Evolutionary conservation across 164 flowering plant genomes (phyloP), one percentile per base, ranked within the genome.

Genomic region (Piper longum): DNA sequence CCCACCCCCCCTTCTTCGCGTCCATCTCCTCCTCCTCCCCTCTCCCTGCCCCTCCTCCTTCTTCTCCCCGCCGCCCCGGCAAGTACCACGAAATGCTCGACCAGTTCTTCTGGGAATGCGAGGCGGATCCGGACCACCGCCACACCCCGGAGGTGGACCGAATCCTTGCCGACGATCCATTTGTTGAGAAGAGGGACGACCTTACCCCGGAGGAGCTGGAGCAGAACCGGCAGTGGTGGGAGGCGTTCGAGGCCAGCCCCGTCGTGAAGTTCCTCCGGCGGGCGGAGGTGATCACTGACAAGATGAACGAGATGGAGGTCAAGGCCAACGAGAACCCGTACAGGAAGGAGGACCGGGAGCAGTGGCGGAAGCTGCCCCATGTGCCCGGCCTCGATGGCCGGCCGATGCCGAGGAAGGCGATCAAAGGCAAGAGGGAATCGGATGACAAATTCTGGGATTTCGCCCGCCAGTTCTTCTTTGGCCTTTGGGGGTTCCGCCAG

Each of bases 381-480:
- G 88, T 92, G 19, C 72, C 67, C 0, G 98, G 98, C 55, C 70
- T 74, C 55, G 96, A 92, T 63, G 98, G 98, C 1, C 67, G 98
- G 82, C 98, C 98, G 0, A 87, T 92, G 96, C 95, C 95, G 8
- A 74, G 98, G 73, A 89, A 85, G 72, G 80, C 96, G 1, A 82
- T 89, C 12, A 83, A 75, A 70, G 74, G 80, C 3, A 57, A 48
- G 61, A 0, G 75, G 75, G 86, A 89, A 61, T 65, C 84, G 1
- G 88, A 87, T 72, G 82, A 85, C 62, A 87, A 85, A 80, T 92
- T 91, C 59, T 92, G 96, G 98, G 98, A 92, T 75, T 92, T 89
- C 54, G 60, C 82, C 0, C 79, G 63, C 74, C 96, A 92, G 82
- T 92, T 92, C 81, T 80, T 83, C 52, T 87, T 92, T 55, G 96